A percentile compares a stretch with the other conserved stretches of the same genome.
phyloP scores from a whole-genome alignment of 2,329 filamentous ascomycete species.

The Fusarium sp. region DNA sequence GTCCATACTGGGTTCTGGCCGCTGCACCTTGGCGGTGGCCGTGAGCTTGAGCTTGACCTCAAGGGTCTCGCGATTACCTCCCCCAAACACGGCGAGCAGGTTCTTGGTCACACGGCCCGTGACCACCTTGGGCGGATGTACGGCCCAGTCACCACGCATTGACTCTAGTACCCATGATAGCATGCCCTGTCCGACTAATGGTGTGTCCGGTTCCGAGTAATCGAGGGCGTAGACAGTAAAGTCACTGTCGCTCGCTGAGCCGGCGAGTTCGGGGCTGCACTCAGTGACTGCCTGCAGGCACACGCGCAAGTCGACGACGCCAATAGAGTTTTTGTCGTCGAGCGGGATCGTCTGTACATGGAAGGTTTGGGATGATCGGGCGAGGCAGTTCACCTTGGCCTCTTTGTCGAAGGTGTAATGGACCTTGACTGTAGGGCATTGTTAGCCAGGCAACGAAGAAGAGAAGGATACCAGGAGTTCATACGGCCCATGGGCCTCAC shows the following conservation, averaged over 20 bases:
- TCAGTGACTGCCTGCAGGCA: constrained; percentile 87
- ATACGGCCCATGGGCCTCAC: constrained; percentile 78
- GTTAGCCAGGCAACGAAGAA: constrained; percentile 38
- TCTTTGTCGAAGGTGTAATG: constrained; percentile 96
- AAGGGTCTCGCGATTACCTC: constrained; percentile 87
- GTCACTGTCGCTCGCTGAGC: constrained; percentile 82
- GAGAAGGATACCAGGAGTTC: constrained; percentile 48
- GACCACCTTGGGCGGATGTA: constrained; percentile 79
- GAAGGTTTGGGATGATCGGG: constrained; percentile 85
- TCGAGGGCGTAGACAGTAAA: constrained; percentile 98
- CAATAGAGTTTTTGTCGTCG: constrained; percentile 86
- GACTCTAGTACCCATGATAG: constrained; percentile 83
- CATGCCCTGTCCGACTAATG: constrained; percentile 95
- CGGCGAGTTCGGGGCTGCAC: constrained; percentile 85
- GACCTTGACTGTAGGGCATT: constrained; percentile 81
- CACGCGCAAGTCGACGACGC: constrained; percentile 87
- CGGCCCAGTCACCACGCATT: constrained; percentile 56
- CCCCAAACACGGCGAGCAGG: constrained; percentile 85
- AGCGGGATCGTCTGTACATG: constrained; percentile 85
- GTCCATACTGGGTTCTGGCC: constrained; percentile 47
- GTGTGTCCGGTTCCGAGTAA: constrained; percentile 94
- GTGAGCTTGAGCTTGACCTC: constrained; percentile 94
- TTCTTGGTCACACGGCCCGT: constrained; percentile 94
- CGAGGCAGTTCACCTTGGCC: constrained; percentile 90
- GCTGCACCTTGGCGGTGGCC: constrained; percentile 75